Conservation (phyloP, 352 stramenopile species). For the Halophytophthora batemanensis region DNA sequence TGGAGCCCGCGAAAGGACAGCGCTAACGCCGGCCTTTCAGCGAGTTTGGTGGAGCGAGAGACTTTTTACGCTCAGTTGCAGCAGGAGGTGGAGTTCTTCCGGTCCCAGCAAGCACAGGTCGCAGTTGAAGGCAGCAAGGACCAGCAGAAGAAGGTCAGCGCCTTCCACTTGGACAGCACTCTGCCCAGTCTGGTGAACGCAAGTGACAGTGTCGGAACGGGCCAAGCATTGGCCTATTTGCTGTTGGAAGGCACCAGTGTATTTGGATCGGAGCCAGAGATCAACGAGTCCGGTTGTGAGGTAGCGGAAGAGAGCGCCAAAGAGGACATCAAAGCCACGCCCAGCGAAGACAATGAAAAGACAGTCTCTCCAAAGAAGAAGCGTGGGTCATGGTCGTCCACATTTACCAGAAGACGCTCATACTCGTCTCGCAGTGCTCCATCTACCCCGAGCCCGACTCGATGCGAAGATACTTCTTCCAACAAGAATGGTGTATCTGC, state of each 20-base stretch:
- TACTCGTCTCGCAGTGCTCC: conserved; percentile 22
- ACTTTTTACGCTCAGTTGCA: conserved; percentile 45
- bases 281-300: conserved; percentile 12
- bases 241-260: conserved; percentile 41
- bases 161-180: conserved; percentile 28
- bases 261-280: conserved; percentile 34
- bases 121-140: neutral
- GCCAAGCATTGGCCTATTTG: conserved; percentile 39
- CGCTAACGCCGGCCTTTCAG: conserved; percentile 22
- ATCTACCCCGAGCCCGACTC: conserved; percentile 12
- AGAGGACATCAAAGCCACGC: conserved; percentile 10
- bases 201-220: conserved; percentile 21
- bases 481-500: neutral
- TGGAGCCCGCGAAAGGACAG: conserved; percentile 29
- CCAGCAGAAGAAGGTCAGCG: neutral
- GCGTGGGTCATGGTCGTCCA: conserved; percentile 37
- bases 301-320: conserved; percentile 7
- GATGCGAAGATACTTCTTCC: conserved; percentile 1
- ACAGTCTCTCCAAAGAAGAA: conserved; percentile 23
- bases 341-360: conserved; percentile 1
- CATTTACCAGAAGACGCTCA: conserved; percentile 27
- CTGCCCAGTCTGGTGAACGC: conserved; percentile 52
- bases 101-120: conserved; percentile 27
- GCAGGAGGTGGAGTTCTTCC: conserved; percentile 46
- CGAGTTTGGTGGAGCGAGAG: conserved; percentile 44